phyloP scores from a whole-genome alignment of 2,329 filamentous ascomycete species.

The Aspergillus pseudoglaucus region DNA sequence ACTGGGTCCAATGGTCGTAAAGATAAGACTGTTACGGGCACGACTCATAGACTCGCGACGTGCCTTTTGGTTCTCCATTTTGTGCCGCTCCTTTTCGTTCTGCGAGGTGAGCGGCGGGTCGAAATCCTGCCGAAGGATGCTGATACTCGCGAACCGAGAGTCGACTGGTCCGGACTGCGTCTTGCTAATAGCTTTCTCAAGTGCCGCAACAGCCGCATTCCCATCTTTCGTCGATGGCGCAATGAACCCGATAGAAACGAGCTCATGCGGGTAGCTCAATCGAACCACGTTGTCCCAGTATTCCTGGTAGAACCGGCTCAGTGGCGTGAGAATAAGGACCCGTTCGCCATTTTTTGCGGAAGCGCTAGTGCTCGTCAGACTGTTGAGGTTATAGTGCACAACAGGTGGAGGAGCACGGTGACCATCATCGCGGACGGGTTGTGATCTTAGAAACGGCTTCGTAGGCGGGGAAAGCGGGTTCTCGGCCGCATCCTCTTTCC shows the following conservation, averaged over 20 bases:
- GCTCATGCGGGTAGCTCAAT: constrained; percentile 82
- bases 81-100: constrained; percentile 82
- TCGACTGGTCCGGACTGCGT: constrained; percentile 77
- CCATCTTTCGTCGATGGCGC: constrained; percentile 90
- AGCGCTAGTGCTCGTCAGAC: constrained; percentile 72
- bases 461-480: constrained; percentile 69
- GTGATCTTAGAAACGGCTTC: constrained; percentile 65
- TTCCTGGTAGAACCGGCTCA: constrained; percentile 84
- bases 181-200: constrained; percentile 78
- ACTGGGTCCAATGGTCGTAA: constrained; percentile 83
- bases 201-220: constrained; percentile 71
- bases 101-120: constrained; percentile 75
- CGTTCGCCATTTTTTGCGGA: constrained; percentile 76
- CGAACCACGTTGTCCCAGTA: constrained; percentile 93
- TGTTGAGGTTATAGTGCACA: constrained; percentile 89
- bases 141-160: constrained; percentile 83
- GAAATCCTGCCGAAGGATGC: constrained; percentile 92
- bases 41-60: constrained; percentile 86
- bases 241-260: constrained; percentile 94
- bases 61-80: constrained; percentile 80
- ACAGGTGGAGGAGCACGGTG: constrained; percentile 68
- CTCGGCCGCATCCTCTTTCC: constrained; percentile 54
- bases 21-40: constrained; percentile 87
- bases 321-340: constrained; percentile 84
- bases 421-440: constrained; percentile 41